Evolutionary conservation across 2,329 filamentous ascomycete genomes (phyloP), one percentile per base, ranked within the genome.

Genomic region (Fusarium odoratissimum): DNA sequence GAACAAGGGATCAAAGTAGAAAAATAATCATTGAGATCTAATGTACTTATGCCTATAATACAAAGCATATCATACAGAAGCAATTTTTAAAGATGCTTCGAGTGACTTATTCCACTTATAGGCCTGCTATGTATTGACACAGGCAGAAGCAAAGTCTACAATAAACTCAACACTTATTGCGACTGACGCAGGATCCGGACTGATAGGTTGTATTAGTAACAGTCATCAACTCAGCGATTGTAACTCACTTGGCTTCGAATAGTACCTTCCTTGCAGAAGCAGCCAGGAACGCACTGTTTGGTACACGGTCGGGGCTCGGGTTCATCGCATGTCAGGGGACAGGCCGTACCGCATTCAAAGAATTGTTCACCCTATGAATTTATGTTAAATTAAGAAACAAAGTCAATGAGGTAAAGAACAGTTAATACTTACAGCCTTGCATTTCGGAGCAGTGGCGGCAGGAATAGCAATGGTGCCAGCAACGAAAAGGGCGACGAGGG

Each of bases 201-300:
- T 49, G 9, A 13, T 6, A 10, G 7, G 0, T 33, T 19, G 2
- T 0, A 3, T 49, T 7, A 49, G 46, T 13, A 1, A 23, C 3
- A 10, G 30, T 7, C 21, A 16, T 19, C 11, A 23, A 0, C 0
- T 0, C 2, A 6, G 13, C 1, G 5, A 5, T 13, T 23, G 0
- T 1, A 19, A 19, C 46, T 23, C 8, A 49, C 46, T 2, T 49
- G 30, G 30, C 19, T 49, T 49, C 46, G 30, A 33, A 49, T 49
- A 5, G 46, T 49, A 5, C 46, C 46, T 10, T 17, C 10, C 21
- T 49, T 49, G 8, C 46, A 49, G 46, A 49, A 49, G 21, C 46
- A 49, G 11, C 46, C 46, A 4, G 30, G 11, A 19, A 49, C 30
- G 21, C 46, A 49, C 28, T 33, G 46, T 5, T 13, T 3, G 8